phyloP scores from a whole-genome alignment of 2,329 filamentous ascomycete species.

The Venturia asperata region DNA sequence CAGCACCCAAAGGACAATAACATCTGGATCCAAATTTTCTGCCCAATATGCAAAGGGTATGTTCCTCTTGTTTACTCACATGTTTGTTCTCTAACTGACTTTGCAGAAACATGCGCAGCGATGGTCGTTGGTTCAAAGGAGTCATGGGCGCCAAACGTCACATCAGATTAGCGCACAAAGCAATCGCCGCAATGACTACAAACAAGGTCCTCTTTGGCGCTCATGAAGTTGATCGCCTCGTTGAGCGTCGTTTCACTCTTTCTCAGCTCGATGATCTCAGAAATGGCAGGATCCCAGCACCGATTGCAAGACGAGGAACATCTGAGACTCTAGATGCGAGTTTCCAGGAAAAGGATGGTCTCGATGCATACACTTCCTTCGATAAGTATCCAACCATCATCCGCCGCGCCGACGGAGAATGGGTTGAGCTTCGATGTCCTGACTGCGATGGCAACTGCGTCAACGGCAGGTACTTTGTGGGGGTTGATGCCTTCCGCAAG shows the following conservation, averaged over 20 bases:
- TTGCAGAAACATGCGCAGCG: constrained; percentile 3
- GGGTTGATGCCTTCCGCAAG: neutral
- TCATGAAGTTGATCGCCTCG: constrained; percentile 5
- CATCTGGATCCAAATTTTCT: constrained; percentile 3
- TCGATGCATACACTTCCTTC: neutral
- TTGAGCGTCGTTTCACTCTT: constrained; percentile 2
- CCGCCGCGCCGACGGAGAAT: constrained; percentile 4
- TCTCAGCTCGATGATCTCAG: constrained; percentile 5
- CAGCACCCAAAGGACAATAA: constrained; percentile 10
- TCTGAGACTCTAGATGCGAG: constrained; percentile 4
- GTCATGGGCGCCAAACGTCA: constrained; percentile 5
- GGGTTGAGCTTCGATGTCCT: constrained; percentile 16
- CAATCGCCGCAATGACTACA: neutral
- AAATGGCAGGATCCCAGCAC: constrained; percentile 7
- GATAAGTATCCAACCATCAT: neutral
- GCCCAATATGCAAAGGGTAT: neutral
- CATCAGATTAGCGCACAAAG: constrained; percentile 4
- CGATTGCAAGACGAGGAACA: constrained; percentile 2
- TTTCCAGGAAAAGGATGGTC: neutral
- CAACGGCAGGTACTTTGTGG: neutral
- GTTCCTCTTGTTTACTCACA: neutral
- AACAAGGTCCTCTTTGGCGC: neutral
- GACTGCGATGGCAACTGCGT: constrained; percentile 4
- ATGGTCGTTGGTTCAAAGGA: constrained; percentile 10
- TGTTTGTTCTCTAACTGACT: neutral